These are phyloP conservation scores for Globisporangium cylindrosporum DNA, from an alignment of 352 stramenopile species.

Conservation along the genomic window DNA sequence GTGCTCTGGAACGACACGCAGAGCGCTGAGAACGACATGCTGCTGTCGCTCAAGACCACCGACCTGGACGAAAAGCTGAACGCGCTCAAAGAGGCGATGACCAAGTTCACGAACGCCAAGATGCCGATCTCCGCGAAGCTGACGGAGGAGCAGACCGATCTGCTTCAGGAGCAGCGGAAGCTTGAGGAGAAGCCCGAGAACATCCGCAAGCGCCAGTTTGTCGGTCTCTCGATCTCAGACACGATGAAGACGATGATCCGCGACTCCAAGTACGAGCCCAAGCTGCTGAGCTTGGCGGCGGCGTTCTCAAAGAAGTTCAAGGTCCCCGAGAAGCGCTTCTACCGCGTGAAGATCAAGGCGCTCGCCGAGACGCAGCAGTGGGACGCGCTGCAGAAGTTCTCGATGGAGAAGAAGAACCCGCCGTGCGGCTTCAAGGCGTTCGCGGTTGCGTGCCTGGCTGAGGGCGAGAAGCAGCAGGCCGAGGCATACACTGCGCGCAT, in stretches of 20 bases:
- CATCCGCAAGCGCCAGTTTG: constrained; percentile 75
- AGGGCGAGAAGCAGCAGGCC: constrained; percentile 80
- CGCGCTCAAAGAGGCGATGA: constrained; percentile 59
- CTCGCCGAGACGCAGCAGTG: constrained; percentile 83
- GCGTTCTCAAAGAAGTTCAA: constrained; percentile 88
- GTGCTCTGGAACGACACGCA: constrained; percentile 61
- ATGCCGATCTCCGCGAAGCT: constrained; percentile 61
- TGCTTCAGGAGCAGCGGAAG: constrained; percentile 85
- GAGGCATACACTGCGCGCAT: constrained; percentile 81
- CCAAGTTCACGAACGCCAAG: constrained; percentile 71
- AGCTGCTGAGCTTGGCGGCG: constrained; percentile 62
- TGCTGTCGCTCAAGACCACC: constrained; percentile 62
- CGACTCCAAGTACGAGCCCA: constrained; percentile 81
- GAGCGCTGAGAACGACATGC: constrained; percentile 70
- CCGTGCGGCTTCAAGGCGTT: constrained; percentile 86
- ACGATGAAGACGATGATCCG: constrained; percentile 81
- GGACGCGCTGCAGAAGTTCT: constrained; percentile 87
- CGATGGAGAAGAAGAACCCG: constrained; percentile 81
- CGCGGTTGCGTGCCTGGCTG: constrained; percentile 68
- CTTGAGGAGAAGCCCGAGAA: constrained; percentile 80
- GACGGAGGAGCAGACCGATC: constrained; percentile 83
- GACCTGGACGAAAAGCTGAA: constrained; percentile 68
- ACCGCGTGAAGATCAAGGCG: constrained; percentile 89
- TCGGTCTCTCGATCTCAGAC: constrained; percentile 83
- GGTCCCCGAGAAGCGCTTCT: constrained; percentile 89